Evolutionary conservation across 768 basidiomycete genomes (phyloP).

Genomic region (Tricholoma matsutake): DNA sequence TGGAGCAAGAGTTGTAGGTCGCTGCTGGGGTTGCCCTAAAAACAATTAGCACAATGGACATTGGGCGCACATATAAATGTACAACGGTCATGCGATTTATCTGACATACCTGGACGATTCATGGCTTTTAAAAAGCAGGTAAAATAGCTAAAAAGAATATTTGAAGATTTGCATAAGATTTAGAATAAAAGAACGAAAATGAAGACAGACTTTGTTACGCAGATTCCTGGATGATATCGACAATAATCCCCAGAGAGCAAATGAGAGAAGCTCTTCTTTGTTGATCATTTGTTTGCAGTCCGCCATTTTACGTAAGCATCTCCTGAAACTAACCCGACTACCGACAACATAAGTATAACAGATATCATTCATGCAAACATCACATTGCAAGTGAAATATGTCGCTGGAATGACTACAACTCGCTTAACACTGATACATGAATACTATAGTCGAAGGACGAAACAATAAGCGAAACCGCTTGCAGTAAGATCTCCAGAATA

Average conservation of each 20-base stretch:
- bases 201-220: conserved; percentile 5
- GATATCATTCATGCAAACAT: too few species aligned
- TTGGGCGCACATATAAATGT: conserved; percentile 12
- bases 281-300: conserved; percentile 39
- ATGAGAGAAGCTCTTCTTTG: conserved; percentile 29
- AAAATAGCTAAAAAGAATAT: conserved; percentile 27
- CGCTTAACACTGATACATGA: too few species aligned
- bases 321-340: neutral
- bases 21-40: conserved; percentile 77
- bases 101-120: conserved; percentile 58
- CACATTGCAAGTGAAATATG: too few species aligned
- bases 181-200: neutral
- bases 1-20: conserved; percentile 71
- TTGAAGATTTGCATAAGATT: neutral
- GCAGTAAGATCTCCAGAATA: neutral
- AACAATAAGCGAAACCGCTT: too few species aligned
- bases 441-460: too few species aligned
- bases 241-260: conserved; percentile 11
- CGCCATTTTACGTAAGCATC: conserved; percentile 16
- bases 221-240: conserved; percentile 12
- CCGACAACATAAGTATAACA: too few species aligned
- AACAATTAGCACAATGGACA: conserved; percentile 24
- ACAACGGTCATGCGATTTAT: conserved; percentile 9
- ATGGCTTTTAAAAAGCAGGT: conserved; percentile 36
- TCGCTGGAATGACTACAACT: too few species aligned